A percentile compares a stretch with the other conserved stretches of the same genome.
Evolutionary conservation across 2,329 filamentous ascomycete genomes (phyloP).

Genomic region (Scytalidium sp.): DNA sequence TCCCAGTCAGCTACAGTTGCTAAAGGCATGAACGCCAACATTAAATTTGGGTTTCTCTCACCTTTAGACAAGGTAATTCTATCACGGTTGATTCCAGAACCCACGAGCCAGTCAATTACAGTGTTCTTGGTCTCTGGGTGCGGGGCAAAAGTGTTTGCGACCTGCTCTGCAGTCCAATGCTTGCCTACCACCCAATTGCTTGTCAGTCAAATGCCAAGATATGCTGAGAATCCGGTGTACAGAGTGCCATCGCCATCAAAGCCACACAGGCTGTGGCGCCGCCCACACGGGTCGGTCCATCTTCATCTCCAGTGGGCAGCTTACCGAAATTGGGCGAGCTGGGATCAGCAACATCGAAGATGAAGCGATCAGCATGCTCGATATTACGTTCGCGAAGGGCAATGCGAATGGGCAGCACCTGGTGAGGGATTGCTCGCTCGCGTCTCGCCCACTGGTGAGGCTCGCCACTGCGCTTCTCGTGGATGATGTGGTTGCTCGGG

Average conservation of each 20-base stretch:
- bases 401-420: conserved; percentile 37
- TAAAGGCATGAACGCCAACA: too few species aligned
- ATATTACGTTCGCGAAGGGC: conserved; percentile 40
- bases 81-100: conserved; percentile 22
- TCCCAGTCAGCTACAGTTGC: not conserved
- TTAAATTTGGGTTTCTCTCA: too few species aligned
- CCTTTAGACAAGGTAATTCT: conserved; percentile 27
- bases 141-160: conserved; percentile 32
- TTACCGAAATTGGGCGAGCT: conserved; percentile 10
- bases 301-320: not conserved
- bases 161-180: conserved; percentile 26
- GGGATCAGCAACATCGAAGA: conserved; percentile 31
- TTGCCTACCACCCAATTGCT: conserved; percentile 16
- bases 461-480: conserved; percentile 10
- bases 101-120: conserved; percentile 28
- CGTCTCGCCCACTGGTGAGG: conserved; percentile 12
- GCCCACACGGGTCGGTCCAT: too few species aligned
- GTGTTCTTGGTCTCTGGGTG: conserved; percentile 20
- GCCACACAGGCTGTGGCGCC: too few species aligned
- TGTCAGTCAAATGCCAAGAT: not conserved
- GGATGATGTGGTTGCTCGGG: conserved; percentile 3
- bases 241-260: too few species aligned
- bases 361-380: conserved; percentile 35
- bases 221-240: too few species aligned
- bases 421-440: conserved; percentile 5